These are phyloP conservation scores for Ganoderma boninense DNA, from an alignment of 1,284 basidiomycete species.

Conservation along the genomic window DNA sequence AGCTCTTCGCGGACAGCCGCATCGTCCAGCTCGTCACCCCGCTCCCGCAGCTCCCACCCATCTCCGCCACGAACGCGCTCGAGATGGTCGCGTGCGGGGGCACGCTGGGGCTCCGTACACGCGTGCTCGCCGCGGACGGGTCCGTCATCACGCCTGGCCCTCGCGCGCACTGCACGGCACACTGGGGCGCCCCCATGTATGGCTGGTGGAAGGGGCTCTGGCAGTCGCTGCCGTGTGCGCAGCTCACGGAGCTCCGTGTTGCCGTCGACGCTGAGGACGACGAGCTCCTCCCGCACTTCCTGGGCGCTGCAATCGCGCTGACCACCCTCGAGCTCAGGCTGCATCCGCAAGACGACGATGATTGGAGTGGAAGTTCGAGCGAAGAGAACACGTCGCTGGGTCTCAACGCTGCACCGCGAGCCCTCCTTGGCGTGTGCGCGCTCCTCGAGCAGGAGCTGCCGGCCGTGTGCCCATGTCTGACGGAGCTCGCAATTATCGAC, in stretches of 20 bases:
- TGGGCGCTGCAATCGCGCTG: neutral
- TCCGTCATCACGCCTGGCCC: neutral
- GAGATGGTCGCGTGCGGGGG: neutral
- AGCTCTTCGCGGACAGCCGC: neutral
- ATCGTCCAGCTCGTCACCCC: neutral
- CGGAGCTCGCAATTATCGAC: neutral
- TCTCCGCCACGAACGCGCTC: neutral
- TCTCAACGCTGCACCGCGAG: neutral
- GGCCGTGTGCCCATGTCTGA: neutral
- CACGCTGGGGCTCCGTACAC: neutral
- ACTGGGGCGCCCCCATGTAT: neutral
- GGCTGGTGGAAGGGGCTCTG: neutral
- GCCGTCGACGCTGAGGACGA: neutral
- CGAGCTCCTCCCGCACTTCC: neutral
- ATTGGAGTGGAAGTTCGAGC: neutral
- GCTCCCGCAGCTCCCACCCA: neutral
- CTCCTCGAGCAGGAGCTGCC: neutral
- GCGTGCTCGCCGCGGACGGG: neutral
- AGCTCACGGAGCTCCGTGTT: neutral
- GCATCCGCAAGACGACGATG: neutral
- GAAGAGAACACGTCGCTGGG: neutral
- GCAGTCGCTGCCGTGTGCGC: neutral
- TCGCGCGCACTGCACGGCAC: neutral
- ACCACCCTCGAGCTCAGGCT: neutral
- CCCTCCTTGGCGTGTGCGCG: neutral